Base-by-base conservation (phyloP, 805 yeast genomes). In the Teunomyces atbi region DNA sequence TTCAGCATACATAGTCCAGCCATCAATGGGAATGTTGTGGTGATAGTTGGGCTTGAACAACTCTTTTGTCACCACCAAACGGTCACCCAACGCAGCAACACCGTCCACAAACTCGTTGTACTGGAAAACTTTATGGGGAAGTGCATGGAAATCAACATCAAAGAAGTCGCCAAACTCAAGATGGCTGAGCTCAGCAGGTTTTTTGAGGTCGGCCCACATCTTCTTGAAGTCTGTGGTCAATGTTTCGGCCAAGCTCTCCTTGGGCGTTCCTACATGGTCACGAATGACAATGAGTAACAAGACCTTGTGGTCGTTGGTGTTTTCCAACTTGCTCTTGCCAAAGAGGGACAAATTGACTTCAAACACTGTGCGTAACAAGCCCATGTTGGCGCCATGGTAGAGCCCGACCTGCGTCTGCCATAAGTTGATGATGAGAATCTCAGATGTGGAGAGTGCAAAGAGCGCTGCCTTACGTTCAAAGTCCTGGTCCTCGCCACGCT, bases 351-450 rank as follows among this genome's bases (percentile, higher is more conserved):
- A 70, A 64, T 94, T 92, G 27, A 94, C 99, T 61, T 94, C 99
- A 68, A 94, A 90, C 3, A 94, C 99, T 0, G 99, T 94, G 61
- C 91, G 91, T 55, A 94, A 74, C 38, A 94, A 71, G 1, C 94
- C 98, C 96, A 94, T 86, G 60, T 94, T 94, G 19, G 97, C 97
- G 44, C 99, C 99, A 64, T 92, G 97, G 61, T 94, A 94, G 36
- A 94, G 74, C 7, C 99, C 99, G 46, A 94, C 90, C 66, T 94
- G 99, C 56, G 89, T 86, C 64, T 94, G 99, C 97, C 98, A 94
- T 60, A 92, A 81, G 65, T 94, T 94, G 36, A 94, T 86, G 50
- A 94, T 89, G 56, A 94, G 74, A 4, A 91, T 83, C 60, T 94
- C 98, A 12, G 94, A 83, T 0, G 97, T 91, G 8, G 97, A 81